Evolutionary conservation across 352 stramenopile genomes (phyloP).

Genomic region (Phytophthora quininea): DNA sequence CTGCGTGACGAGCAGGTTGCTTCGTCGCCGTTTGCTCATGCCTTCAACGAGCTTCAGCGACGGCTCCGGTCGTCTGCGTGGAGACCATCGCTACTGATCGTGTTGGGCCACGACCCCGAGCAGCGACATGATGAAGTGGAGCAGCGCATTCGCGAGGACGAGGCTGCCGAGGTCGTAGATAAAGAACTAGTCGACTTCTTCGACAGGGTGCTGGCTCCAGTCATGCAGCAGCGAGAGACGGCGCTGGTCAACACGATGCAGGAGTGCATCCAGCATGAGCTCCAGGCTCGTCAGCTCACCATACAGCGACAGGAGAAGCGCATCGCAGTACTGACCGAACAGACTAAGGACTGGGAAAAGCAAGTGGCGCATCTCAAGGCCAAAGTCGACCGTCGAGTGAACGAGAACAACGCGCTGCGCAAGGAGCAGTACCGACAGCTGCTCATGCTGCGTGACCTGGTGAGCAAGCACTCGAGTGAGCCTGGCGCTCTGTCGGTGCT

Average conservation of each 20-base stretch:
- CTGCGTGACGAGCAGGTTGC: conserved; percentile 20
- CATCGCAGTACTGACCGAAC: conserved; percentile 21
- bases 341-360: conserved; percentile 41
- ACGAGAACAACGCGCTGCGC: conserved; percentile 67
- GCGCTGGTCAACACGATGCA: conserved; percentile 64
- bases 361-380: conserved; percentile 47
- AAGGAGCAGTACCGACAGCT: conserved; percentile 80
- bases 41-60: conserved; percentile 22
- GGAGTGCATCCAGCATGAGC: conserved; percentile 54
- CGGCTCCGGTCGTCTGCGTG: conserved; percentile 18
- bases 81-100: conserved; percentile 20
- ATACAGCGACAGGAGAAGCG: conserved; percentile 23
- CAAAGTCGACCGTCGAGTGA: conserved; percentile 66
- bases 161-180: conserved; percentile 26
- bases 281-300: conserved; percentile 30
- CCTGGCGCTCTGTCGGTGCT: conserved; percentile 49
- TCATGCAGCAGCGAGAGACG: conserved; percentile 65
- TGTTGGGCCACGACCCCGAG: conserved; percentile 26
- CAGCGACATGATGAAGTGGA: conserved; percentile 26
- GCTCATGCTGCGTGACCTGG: conserved; percentile 71
- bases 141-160: conserved; percentile 27
- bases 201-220: conserved; percentile 34
- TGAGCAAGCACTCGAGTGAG: conserved; percentile 61
- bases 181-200: conserved; percentile 54
- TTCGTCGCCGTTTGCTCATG: conserved; percentile 12